Evolutionary conservation across 1,284 basidiomycete species (phyloP), one percentile per base, ranked within the genome.

Genomic region (Xerocomus nothofagi): DNA sequence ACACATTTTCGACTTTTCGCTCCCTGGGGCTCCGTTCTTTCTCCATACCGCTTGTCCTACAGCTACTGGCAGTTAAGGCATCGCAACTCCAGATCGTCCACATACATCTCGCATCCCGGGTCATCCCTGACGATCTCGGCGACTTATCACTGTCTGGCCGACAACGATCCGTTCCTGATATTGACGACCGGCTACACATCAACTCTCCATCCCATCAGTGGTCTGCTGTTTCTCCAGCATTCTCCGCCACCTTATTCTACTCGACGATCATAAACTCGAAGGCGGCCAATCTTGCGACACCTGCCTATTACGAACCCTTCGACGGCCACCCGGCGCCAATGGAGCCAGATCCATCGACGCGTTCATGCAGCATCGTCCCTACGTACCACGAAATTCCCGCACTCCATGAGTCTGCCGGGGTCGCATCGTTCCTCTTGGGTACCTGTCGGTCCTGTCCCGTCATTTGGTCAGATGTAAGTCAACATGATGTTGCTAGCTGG

Each of bases 1-100:
- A 47, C 7, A 39, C 46, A 8, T 59, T 63, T n/a, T 47, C 40
- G 6, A n/a, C 31, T n/a, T 26, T 63, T 42, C 39, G 46, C 24
- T 58, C 58, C 4, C 60, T 59, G 2, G 51, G 51, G 0, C 37
- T 62, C 27, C 60, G 58, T 45, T 58, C 60, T 6, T 59, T 51
- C 23, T 63, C 60, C 17, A 45, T 26, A 0, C 48, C 57, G 3
- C 63, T 61, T 20, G 17, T 51, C 23, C 20, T 51, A 5, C 58
- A 49, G 18, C 11, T 59, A 3, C 33, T 62, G 15, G 49, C 49
- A n/a, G 33, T 61, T 12, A 58, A 23, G 6, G 1, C 55, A 7
- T 44, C 39, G 17, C 58, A 31, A 6, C 58, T 59, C 24, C 34
- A 49, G 40, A 45, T 56, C 18, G n/a, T 63, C 9, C 61, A 62